Base-by-base conservation (phyloP, 176 grass and related monocot species). In the Ananas comosus region DNA sequence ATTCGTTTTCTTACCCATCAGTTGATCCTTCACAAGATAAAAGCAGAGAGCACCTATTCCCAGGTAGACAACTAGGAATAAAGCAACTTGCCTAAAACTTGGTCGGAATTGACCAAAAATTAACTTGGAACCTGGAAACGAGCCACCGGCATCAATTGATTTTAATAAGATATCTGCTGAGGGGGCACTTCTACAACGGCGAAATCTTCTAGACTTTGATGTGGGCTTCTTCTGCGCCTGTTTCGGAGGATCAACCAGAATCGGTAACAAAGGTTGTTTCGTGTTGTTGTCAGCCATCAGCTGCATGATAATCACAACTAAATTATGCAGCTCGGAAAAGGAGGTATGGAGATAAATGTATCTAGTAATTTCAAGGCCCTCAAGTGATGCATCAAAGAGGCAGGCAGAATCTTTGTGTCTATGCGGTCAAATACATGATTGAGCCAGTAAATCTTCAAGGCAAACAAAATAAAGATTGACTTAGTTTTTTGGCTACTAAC, bases 31-130 rank as follows among this genome's bases (percentile, higher is more conserved):
- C 50, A 90, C 80, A 66, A 85, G 59, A 63, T 90, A 92, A 77
- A 97, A 97, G 47, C 78, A 49, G 48, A 74, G 25, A 63, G 73
- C 84, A 2, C 88, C 84, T 12, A 57, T 65, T 49, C 88, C 78
- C 1, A 97, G 84, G 80, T 97, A 97, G 70, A 77, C 13, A 29
- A 90, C 69, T 19, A 92, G 75, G 74, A 83, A 83, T 29, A 90
- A 53, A 51, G 49, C 83, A 61, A 79, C 74, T 51, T 74, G 64
- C 51, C 23, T 81, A 74, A 97, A 85, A 70, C 82, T 97, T 1
- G 81, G 93, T 1, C 77, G 24, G 16, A 90, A 61, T 14, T 72
- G 65, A 18, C 48, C 71, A 75, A 89, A 83, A 51, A 85, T 73
- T 51, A 72, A 70, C 70, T 83, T 85, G 52, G 77, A 27, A n/a